Evolutionary conservation across 768 basidiomycete genomes (phyloP).

Genomic region (Tulasnella sp.): DNA sequence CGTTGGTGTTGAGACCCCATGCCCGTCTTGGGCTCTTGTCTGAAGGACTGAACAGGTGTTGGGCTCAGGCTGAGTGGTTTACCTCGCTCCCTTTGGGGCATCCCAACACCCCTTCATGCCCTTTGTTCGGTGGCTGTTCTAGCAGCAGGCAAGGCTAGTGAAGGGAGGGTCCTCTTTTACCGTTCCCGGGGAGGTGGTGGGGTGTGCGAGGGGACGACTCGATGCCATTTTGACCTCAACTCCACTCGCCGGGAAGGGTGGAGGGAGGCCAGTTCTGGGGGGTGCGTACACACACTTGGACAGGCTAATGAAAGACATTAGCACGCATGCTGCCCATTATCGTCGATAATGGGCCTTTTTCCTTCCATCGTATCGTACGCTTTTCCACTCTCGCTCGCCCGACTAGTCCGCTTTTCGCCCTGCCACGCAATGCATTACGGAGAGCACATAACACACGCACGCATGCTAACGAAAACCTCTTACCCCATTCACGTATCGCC

Average conservation of each 20-base stretch:
- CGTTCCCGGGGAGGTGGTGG: background rate
- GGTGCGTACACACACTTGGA: background rate
- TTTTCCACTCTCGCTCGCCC: no score
- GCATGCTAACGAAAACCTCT: no score
- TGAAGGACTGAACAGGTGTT: background rate
- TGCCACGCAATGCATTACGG: no score
- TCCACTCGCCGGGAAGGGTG: background rate
- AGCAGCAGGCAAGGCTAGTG: no score
- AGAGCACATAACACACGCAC: no score
- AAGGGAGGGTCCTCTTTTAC: no score
- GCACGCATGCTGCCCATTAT: no score
- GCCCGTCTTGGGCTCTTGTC: no score
- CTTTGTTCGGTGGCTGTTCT: background rate
- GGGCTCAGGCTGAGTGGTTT: background rate
- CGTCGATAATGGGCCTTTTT: no score
- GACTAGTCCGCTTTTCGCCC: background rate
- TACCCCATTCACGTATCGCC: background rate
- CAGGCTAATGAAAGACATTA: background rate
- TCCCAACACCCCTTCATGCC: background rate
- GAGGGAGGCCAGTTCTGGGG: no score
- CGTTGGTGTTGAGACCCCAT: no score
- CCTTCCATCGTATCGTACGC: no score
- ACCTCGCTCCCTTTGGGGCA: background rate
- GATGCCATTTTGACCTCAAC: conserved; percentile 19
- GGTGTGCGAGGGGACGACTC: background rate